A percentile compares a stretch with the other conserved stretches of the same genome.
phyloP scores from a whole-genome alignment of 169 alveolate species.

The Eimeria acervulina region DNA sequence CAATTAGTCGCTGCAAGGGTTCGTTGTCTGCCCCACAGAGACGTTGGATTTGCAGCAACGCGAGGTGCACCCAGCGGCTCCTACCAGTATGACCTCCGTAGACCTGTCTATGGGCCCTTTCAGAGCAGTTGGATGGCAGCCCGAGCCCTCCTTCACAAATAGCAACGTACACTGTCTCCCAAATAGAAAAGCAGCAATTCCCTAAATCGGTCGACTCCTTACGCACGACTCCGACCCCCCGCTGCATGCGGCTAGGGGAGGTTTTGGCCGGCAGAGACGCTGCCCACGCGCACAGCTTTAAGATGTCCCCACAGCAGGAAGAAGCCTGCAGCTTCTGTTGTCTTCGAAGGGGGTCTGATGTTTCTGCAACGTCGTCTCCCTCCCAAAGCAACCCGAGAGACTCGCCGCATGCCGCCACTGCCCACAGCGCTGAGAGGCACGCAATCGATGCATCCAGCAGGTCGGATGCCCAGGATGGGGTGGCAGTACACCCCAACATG shows the following conservation, averaged over 20 bases:
- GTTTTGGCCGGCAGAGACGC: conserved; percentile 28
- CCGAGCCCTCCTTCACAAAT: conserved; percentile 31
- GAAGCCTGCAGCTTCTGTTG: conserved; percentile 58
- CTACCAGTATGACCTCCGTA: background rate
- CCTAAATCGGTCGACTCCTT: background rate
- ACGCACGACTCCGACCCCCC: background rate
- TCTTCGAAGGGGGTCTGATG: background rate
- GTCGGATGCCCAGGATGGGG: background rate
- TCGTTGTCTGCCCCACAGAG: conserved; percentile 39
- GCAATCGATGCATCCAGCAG: conserved; percentile 54
- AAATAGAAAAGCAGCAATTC: background rate
- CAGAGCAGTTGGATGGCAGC: background rate
- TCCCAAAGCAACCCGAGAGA: conserved; percentile 19
- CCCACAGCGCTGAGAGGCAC: conserved; percentile 62
- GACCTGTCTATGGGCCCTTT: background rate
- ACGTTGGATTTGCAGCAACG: conserved; percentile 24
- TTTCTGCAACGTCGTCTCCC: background rate
- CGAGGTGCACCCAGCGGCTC: conserved; percentile 70
- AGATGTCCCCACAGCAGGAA: conserved; percentile 29
- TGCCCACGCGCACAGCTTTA: conserved; percentile 69
- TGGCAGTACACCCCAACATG: conserved; percentile 9
- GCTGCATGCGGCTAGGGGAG: background rate
- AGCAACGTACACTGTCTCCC: background rate
- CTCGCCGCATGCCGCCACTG: conserved; percentile 59
- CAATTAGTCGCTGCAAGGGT: conserved; percentile 43